Evolutionary conservation across 129 eudicot species (phyloP).

Genomic region (Flaveria ramosissima): DNA sequence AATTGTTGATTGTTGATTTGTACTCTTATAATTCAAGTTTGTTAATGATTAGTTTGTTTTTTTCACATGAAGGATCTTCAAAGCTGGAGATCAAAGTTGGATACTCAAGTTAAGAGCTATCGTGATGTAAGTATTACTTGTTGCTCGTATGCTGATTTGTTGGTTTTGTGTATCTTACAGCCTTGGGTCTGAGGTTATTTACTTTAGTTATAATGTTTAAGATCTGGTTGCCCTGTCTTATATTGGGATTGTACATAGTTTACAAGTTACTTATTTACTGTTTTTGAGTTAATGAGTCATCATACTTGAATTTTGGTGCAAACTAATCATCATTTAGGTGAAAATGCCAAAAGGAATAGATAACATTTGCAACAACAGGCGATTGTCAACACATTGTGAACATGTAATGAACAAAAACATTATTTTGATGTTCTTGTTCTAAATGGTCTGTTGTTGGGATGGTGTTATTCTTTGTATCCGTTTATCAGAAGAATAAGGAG

Average conservation of each 20-base stretch:
- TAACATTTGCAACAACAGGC: not conserved
- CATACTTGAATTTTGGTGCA: too few relatives aligned
- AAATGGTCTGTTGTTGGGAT: not conserved
- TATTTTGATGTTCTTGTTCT: too few relatives aligned
- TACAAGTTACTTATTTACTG: not conserved
- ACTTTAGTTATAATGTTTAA: not conserved
- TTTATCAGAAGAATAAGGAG: not conserved
- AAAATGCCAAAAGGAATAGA: not conserved
- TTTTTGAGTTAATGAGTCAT: not conserved
- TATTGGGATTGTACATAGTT: too few relatives aligned
- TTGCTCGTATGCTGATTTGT: not conserved
- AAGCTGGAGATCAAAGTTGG: constrained; percentile 84
- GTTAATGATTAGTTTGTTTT: not conserved
- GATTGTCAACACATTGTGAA: too few relatives aligned
- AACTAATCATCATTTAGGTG: not conserved
- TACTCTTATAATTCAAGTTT: not conserved
- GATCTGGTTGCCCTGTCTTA: not conserved
- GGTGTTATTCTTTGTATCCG: not conserved
- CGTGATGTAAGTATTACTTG: constrained; percentile 64
- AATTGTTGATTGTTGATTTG: not conserved
- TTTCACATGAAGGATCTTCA: constrained; percentile 66
- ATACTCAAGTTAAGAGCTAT: constrained; percentile 79
- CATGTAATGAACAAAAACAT: too few relatives aligned
- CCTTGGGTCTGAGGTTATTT: not conserved
- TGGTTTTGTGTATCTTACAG: not conserved